Percentiles rank a stretch among this genome's conserved stretches.
phyloP scores from a whole-genome alignment of 768 basidiomycete genomes.

The Hericium alpestre region DNA sequence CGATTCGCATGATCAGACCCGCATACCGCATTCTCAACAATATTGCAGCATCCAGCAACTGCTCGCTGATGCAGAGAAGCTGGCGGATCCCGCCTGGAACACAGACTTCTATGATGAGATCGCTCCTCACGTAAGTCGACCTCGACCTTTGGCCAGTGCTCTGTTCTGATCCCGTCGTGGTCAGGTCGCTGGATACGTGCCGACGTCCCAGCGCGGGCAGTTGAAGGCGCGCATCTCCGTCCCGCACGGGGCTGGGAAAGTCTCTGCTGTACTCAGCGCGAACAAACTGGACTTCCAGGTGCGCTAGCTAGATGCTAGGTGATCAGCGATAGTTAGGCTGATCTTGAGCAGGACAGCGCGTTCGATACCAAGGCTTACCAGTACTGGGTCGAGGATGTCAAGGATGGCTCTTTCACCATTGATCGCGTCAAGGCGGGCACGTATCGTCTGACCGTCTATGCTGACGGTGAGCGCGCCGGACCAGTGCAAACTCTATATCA shows the following conservation, averaged over 20 bases:
- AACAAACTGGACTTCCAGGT: conserved; percentile 16
- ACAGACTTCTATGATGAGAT: conserved; percentile 20
- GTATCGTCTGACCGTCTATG: conserved; percentile 19
- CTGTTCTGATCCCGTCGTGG: neutral
- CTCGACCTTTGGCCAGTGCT: neutral
- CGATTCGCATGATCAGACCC: neutral
- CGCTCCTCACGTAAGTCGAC: conserved; percentile 13
- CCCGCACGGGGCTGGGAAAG: conserved; percentile 12
- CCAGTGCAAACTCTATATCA: neutral
- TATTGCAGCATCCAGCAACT: conserved; percentile 7
- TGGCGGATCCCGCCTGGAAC: conserved; percentile 19
- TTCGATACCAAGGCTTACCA: conserved; percentile 16
- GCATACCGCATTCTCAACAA: neutral
- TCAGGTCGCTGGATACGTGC: neutral
- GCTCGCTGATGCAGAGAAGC: conserved; percentile 16
- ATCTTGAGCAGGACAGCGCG: conserved; percentile 14
- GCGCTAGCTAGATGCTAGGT: neutral
- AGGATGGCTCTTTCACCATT: conserved; percentile 11
- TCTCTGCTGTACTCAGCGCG: conserved; percentile 16
- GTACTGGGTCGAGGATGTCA: conserved; percentile 16
- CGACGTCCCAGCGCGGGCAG: neutral
- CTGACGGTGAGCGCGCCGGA: conserved; percentile 4
- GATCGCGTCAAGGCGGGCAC: conserved; percentile 18
- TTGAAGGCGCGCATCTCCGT: conserved; percentile 3
- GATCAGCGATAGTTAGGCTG: neutral